Base-by-base conservation (phyloP, 441 rosid genomes). In the Adansonia madagascariensis region DNA sequence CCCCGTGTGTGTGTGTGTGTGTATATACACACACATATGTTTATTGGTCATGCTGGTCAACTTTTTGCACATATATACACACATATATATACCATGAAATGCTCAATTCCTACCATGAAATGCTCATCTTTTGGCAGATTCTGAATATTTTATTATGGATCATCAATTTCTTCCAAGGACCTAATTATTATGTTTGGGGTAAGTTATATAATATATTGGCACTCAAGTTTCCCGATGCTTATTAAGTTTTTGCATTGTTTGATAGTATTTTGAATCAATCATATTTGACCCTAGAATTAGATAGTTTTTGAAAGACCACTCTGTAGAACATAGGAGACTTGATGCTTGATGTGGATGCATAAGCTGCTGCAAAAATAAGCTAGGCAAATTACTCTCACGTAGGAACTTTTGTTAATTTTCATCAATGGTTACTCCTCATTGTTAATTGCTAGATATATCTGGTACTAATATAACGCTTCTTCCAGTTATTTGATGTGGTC, bases 101-200 rank as follows among this genome's bases (percentile, higher is more conserved):
- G 31, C 31, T 78, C 63, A 56, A 24, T 24, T 24, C 27, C 27
- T 24, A 27, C 31, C 31, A 27, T 27, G 31, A 27, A 27, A 27
- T 27, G 31, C 31, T 78, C 63, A 56, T 73, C 22, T 12, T 35
- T 55, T 53, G 14, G 20, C 8, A 53, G 4, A 44, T 75, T 35
- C 65, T 68, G 11, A 63, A 15, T 64, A 43, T n/a, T 67, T 41
- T 65, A 2, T 65, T 55, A 55, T 73, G 80, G 69, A 72, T 96
- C 97, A 80, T 85, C 94, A 59, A 90, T 94, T 82, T 89, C 92
- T 76, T 91, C 96, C 11, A 91, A 77, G 77, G 94, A 96, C 75
- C 90, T 96, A 71, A 85, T 94, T 62, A 74, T 85, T 62, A 97
- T 92, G 65, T 94, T 98, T 59, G 99, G 98, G 87, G 99, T 91